phyloP scores from a whole-genome alignment of 768 basidiomycete species.

The Lactarius deliciosus region DNA sequence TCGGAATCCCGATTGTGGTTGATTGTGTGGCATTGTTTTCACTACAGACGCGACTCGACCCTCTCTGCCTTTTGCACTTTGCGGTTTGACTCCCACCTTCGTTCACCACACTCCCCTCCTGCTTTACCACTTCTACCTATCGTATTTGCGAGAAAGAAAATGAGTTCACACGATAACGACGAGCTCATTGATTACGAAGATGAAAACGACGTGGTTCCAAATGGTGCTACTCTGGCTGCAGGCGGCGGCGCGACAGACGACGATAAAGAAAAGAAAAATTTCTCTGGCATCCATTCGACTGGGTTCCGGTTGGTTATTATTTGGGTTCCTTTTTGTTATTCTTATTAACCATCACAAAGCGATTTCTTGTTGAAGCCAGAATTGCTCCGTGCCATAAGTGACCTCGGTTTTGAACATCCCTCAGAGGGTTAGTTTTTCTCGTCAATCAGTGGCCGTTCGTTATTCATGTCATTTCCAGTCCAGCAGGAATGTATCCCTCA shows the following conservation, averaged over 20 bases:
- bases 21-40: conserved; percentile 26
- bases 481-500: conserved; percentile 99
- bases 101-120: conserved; percentile 31
- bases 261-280: conserved; percentile 94
- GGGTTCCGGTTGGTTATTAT: conserved; percentile 78
- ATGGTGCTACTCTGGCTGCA: conserved; percentile 49
- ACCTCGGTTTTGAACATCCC: conserved; percentile 99
- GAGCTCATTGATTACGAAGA: conserved; percentile 96
- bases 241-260: conserved; percentile 46
- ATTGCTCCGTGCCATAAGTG: conserved; percentile 94
- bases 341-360: conserved; percentile 43
- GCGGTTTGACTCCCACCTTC: conserved; percentile 30
- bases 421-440: conserved; percentile 75
- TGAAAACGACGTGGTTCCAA: conserved; percentile 75
- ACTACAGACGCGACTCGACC: conserved; percentile 20
- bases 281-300: conserved; percentile 99
- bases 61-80: conserved; percentile 10
- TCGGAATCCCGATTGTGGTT: conserved; percentile 8
- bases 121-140: conserved; percentile 35
- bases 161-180: conserved; percentile 85
- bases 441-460: neutral
- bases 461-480: conserved; percentile 48
- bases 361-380: conserved; percentile 99
- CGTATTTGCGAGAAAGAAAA: conserved; percentile 38
- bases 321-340: neutral